These are phyloP conservation scores for Cicer judaicum DNA, from an alignment of 306 rosid species.

Conservation along the genomic window DNA sequence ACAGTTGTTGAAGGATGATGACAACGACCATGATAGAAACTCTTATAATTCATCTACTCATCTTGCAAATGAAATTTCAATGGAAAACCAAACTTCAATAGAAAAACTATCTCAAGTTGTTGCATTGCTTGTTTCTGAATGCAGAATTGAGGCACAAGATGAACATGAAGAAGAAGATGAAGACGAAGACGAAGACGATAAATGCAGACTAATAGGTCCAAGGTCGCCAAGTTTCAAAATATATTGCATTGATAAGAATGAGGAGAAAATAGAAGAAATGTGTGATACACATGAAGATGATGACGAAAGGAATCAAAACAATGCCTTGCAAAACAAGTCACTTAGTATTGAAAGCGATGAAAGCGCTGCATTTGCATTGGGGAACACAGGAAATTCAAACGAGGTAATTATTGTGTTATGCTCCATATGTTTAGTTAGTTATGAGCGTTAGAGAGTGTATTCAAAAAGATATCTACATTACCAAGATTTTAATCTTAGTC, in stretches of 20 bases:
- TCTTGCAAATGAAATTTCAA: slow-evolving; percentile 1
- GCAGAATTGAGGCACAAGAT: neutral
- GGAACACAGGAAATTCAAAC: neutral
- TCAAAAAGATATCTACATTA: neutral
- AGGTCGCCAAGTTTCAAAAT: slow-evolving; percentile 81
- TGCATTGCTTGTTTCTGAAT: slow-evolving; percentile 24
- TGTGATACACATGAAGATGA: slow-evolving; percentile 36
- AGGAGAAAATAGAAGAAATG: slow-evolving; percentile 7
- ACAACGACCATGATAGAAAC: slow-evolving; percentile 27
- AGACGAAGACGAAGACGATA: neutral
- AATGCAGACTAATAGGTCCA: slow-evolving; percentile 38
- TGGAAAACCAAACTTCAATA: neutral
- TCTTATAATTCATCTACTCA: neutral
- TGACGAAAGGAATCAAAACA: neutral
- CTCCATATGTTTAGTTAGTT: no score
- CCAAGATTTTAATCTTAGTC: neutral
- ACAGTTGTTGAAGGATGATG: slow-evolving; percentile 43
- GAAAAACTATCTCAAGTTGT: slow-evolving; percentile 44
- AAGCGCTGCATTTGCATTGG: slow-evolving; percentile 31
- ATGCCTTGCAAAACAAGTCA: slow-evolving; percentile 33
- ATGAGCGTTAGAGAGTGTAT: neutral
- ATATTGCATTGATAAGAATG: slow-evolving; percentile 48
- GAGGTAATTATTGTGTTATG: slow-evolving; percentile 28
- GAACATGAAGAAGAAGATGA: neutral
- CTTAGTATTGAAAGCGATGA: slow-evolving; percentile 39